These are phyloP conservation scores for Leccinum aurantiacum DNA, from an alignment of 768 basidiomycete genomes.

Conservation along the genomic window DNA sequence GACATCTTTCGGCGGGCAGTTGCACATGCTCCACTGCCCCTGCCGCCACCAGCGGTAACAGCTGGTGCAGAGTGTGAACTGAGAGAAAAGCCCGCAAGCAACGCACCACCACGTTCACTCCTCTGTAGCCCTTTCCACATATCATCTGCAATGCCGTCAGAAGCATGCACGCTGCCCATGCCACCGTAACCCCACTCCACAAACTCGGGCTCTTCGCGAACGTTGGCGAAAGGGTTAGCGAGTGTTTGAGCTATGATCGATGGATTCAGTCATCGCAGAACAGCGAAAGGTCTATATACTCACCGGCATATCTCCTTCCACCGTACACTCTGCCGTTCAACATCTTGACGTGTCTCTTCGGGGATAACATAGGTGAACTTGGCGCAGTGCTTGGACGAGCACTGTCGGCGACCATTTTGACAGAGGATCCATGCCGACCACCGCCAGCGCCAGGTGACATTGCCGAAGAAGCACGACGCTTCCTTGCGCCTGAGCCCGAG, in stretches of 20 bases:
- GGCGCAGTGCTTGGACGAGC: slow-evolving; percentile 14
- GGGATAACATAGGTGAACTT: slow-evolving; percentile 2
- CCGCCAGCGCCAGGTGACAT: slow-evolving; percentile 27
- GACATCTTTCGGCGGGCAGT: slow-evolving; percentile 20
- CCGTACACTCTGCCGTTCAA: slow-evolving; percentile 89
- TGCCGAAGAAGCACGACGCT: slow-evolving; percentile 25
- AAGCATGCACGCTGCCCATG: slow-evolving; percentile 58
- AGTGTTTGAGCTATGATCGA: slow-evolving; percentile 29
- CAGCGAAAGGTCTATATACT: background rate
- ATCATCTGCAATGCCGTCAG: slow-evolving; percentile 29
- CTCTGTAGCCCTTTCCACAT: slow-evolving; percentile 30
- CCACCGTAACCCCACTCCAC: slow-evolving; percentile 93
- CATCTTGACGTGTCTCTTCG: slow-evolving; percentile 53
- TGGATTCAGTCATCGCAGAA: background rate
- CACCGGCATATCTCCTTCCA: slow-evolving; percentile 33
- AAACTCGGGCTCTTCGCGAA: slow-evolving; percentile 70
- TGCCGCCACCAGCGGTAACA: slow-evolving; percentile 18
- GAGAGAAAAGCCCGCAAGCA: slow-evolving; percentile 18
- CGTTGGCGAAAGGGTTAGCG: slow-evolving; percentile 63
- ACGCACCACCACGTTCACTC: slow-evolving; percentile 27
- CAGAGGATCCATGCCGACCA: slow-evolving; percentile 26
- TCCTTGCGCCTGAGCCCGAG: slow-evolving; percentile 9
- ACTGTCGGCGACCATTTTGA: slow-evolving; percentile 3
- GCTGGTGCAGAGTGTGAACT: slow-evolving; percentile 7
- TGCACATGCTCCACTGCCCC: slow-evolving; percentile 13